These are phyloP conservation scores for Arthrobotrys musiformis DNA, from an alignment of 2,329 filamentous ascomycete species.

Conservation along the genomic window DNA sequence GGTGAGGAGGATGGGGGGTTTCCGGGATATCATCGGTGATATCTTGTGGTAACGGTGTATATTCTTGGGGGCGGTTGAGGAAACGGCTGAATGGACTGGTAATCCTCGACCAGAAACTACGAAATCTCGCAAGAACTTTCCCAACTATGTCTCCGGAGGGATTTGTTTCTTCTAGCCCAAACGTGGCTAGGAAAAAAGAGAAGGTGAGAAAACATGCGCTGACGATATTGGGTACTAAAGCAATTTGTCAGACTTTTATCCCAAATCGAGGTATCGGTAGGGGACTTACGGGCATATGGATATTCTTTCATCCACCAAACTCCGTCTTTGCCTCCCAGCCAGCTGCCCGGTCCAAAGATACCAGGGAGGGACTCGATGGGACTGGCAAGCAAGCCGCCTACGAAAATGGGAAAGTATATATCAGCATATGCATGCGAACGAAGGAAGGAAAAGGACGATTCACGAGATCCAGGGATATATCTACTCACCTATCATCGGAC, in stretches of 20 bases:
- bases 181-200: conserved; percentile 27
- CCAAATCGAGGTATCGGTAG: not conserved
- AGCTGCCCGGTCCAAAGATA: conserved; percentile 64
- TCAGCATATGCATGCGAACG: conserved; percentile 63
- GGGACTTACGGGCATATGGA: conserved; percentile 66
- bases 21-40: conserved; percentile 30
- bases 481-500: conserved; percentile 65
- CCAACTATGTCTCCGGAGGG: conserved; percentile 45
- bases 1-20: not conserved
- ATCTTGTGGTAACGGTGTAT: conserved; percentile 59
- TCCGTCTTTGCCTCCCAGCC: conserved; percentile 58
- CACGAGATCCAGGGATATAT: not conserved
- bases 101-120: conserved; percentile 1
- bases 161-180: conserved; percentile 37
- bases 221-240: conserved; percentile 67
- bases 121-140: not conserved
- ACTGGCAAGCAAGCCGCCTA: conserved; percentile 65
- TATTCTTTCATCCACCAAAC: conserved; percentile 64
- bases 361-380: conserved; percentile 63
- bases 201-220: conserved; percentile 66
- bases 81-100: not conserved
- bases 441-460: not conserved
- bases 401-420: conserved; percentile 59
- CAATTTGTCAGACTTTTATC: not conserved
- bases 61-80: conserved; percentile 57